These are phyloP conservation scores for Piper betle DNA, from an alignment of 164 flowering plant genomes.

Conservation along the genomic window DNA sequence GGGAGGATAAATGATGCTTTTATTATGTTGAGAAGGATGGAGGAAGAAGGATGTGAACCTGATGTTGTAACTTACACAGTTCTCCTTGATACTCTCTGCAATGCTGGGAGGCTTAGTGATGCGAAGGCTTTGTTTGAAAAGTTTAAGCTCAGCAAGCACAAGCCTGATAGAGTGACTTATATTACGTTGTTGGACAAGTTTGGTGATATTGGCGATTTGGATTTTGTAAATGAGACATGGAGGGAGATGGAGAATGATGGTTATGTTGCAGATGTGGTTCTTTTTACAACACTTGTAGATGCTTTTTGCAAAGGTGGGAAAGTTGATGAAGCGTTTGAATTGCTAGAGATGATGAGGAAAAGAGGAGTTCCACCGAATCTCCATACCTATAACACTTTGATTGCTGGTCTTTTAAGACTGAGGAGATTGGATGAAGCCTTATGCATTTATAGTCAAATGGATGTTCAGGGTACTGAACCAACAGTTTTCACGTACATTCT, in stretches of 20 bases:
- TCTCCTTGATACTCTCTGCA: slow-evolving; percentile 74
- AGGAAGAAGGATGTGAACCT: slow-evolving; percentile 69
- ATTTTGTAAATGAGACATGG: slow-evolving; percentile 50
- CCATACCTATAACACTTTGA: slow-evolving; percentile 70
- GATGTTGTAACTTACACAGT: slow-evolving; percentile 90
- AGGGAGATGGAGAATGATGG: slow-evolving; percentile 78
- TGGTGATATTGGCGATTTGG: slow-evolving; percentile 57
- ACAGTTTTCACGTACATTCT: slow-evolving; percentile 63
- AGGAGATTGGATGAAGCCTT: slow-evolving; percentile 49
- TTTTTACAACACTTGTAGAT: slow-evolving; percentile 59
- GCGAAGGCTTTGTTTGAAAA: slow-evolving; percentile 57
- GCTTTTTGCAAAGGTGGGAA: slow-evolving; percentile 68
- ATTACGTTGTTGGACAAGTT: slow-evolving; percentile 68
- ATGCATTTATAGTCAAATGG: slow-evolving; percentile 40
- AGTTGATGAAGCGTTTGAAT: slow-evolving; percentile 56
- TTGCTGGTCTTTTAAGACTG: slow-evolving; percentile 57
- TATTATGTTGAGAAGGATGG: slow-evolving; percentile 59
- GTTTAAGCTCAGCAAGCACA: slow-evolving; percentile 58
- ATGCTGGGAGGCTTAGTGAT: slow-evolving; percentile 44
- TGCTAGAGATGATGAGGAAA: slow-evolving; percentile 45
- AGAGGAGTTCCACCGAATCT: slow-evolving; percentile 60
- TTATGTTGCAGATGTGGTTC: slow-evolving; percentile 65
- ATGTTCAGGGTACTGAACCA: slow-evolving; percentile 38
- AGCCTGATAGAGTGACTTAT: slow-evolving; percentile 83
- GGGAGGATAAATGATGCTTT: slow-evolving; percentile 71